Conservation (phyloP, 2,329 filamentous ascomycete genomes). For the Periconia digitata region DNA sequence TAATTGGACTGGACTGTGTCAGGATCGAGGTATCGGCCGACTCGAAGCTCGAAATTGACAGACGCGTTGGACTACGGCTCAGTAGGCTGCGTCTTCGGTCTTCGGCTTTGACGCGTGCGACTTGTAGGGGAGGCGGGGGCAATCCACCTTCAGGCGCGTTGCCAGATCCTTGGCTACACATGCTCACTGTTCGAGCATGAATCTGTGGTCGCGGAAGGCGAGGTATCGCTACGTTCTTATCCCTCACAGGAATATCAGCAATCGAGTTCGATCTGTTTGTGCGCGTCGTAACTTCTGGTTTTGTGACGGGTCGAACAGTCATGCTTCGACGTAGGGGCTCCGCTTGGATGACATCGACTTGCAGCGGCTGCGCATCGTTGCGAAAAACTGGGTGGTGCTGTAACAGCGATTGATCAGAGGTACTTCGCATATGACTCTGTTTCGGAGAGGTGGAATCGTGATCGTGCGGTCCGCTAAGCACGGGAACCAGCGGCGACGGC, state of each 20-base stretch:
- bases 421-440: conserved; percentile 20
- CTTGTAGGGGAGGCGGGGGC: conserved; percentile 45
- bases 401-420: conserved; percentile 29
- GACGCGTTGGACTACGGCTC: conserved; percentile 36
- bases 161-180: conserved; percentile 26
- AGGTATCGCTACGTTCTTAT: conserved; percentile 2
- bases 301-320: conserved; percentile 9
- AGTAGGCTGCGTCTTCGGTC: conserved; percentile 23
- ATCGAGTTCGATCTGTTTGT: conserved; percentile 30
- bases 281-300: conserved; percentile 13
- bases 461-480: conserved; percentile 16
- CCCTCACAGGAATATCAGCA: conserved; percentile 19
- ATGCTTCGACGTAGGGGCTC: conserved; percentile 14
- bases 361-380: conserved; percentile 1
- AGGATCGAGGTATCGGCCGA: conserved; percentile 47
- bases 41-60: conserved; percentile 44
- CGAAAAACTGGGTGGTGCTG: conserved; percentile 33
- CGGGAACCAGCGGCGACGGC: conserved; percentile 28
- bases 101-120: conserved; percentile 28
- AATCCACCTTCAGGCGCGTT: conserved; percentile 45
- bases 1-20: conserved; percentile 39
- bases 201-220: conserved; percentile 18
- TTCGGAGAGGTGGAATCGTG: conserved; percentile 14
- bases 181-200: conserved; percentile 24
- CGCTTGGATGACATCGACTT: neutral